Evolutionary conservation across 2,329 filamentous ascomycete species (phyloP).

Genomic region (Neoscytalidium dimidiatum): DNA sequence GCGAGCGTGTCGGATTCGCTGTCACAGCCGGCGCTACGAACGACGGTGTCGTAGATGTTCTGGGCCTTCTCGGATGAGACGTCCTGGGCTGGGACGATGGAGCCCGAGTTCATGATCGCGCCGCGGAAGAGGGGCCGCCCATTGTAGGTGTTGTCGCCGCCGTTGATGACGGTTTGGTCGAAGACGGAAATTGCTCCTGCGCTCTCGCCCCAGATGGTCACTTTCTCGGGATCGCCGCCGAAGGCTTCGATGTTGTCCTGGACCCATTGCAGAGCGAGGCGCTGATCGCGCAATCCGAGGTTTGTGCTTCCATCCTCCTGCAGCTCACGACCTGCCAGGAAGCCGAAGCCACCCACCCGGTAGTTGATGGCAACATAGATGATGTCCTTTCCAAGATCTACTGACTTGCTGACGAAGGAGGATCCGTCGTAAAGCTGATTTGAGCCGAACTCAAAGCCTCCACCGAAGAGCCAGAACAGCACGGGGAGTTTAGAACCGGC

Average conservation of each 20-base stretch:
- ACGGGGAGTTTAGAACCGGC: constrained; percentile 43
- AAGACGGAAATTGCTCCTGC: constrained; percentile 66
- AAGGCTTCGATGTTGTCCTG: constrained; percentile 46
- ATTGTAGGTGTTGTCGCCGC: constrained; percentile 73
- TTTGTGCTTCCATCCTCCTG: constrained; percentile 56
- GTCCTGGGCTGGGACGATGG: constrained; percentile 43
- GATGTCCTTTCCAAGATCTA: constrained; percentile 61
- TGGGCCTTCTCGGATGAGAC: constrained; percentile 70
- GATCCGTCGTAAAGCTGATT: constrained; percentile 44
- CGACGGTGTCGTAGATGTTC: constrained; percentile 55
- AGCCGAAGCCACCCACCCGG: constrained; percentile 73
- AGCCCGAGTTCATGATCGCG: constrained; percentile 67
- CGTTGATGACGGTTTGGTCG: constrained; percentile 74
- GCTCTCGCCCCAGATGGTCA: constrained; percentile 41
- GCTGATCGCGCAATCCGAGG: constrained; percentile 46
- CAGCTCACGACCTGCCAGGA: constrained; percentile 58
- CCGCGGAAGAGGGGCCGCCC: constrained; percentile 73
- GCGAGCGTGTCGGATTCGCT: constrained; percentile 45
- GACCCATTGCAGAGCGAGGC: constrained; percentile 50
- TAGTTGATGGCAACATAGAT: constrained; percentile 80
- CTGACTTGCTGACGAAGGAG: constrained; percentile 43
- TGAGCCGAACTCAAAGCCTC: constrained; percentile 22
- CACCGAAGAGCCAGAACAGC: constrained; percentile 28
- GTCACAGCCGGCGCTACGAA: constrained; percentile 48
- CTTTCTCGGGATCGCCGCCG: constrained; percentile 40